A percentile compares a stretch with the other conserved stretches of the same genome.
Conservation (phyloP, 306 rosid species). For the Acacia melanoxylon region DNA sequence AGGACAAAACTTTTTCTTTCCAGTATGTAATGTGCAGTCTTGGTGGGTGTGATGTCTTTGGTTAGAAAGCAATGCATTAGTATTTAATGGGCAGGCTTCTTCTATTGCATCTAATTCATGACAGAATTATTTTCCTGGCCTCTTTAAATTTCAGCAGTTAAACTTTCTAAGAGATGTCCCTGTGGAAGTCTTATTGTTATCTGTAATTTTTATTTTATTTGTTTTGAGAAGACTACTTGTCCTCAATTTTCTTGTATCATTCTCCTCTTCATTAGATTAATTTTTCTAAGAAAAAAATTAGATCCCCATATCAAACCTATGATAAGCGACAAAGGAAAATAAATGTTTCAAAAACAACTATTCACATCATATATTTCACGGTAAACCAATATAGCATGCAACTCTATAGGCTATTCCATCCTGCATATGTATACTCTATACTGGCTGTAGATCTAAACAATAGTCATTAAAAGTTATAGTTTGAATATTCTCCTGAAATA, state of each 20-base stretch:
- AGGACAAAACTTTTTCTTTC: not conserved
- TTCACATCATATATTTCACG: constrained; percentile 7
- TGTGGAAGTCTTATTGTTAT: not conserved
- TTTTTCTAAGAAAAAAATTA: not conserved
- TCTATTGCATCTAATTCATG: not conserved
- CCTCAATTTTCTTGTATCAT: not conserved
- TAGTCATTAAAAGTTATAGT: not conserved
- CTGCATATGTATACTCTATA: constrained; percentile 1
- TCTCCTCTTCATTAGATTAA: not conserved
- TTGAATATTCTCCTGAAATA: constrained; percentile 12
- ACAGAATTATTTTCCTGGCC: not conserved
- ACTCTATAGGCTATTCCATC: not conserved
- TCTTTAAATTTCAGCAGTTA: not conserved
- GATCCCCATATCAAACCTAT: not conserved
- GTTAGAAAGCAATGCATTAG: not conserved
- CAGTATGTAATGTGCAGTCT: not conserved
- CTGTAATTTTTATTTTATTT: not conserved
- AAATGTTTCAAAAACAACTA: constrained; percentile 4
- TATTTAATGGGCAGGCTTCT: not conserved
- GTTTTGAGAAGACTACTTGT: not conserved
- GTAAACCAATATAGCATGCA: constrained; percentile 24
- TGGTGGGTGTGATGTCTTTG: not conserved
- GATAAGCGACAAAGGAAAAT: constrained; percentile 3
- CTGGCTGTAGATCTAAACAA: not conserved
- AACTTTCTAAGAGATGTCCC: not conserved